phyloP scores from a whole-genome alignment of 2,329 filamentous ascomycete species.

The Passalora sequoiae region DNA sequence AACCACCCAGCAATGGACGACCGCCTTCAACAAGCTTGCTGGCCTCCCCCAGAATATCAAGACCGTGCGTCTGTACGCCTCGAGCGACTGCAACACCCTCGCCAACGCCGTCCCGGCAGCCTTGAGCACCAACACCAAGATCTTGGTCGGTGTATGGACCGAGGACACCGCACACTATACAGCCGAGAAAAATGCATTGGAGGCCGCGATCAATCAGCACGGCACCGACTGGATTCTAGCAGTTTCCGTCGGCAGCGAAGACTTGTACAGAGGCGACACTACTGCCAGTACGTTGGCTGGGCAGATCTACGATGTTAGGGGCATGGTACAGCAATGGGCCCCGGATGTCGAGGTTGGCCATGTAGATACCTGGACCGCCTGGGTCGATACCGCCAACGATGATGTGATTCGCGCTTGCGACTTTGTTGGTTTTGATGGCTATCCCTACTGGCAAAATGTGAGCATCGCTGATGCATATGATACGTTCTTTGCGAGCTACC shows the following conservation, averaged over 20 bases:
- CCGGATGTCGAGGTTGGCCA: conserved; percentile 54
- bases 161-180: conserved; percentile 48
- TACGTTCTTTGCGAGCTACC: conserved; percentile 48
- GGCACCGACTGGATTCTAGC: conserved; percentile 58
- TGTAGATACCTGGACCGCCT: conserved; percentile 53
- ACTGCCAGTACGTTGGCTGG: conserved; percentile 38
- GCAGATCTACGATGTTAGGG: conserved; percentile 50
- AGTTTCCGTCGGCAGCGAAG: conserved; percentile 62
- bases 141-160: conserved; percentile 62
- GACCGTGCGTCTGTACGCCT: conserved; percentile 61
- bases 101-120: conserved; percentile 53
- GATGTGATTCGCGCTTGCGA: conserved; percentile 58
- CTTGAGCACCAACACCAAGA: conserved; percentile 53
- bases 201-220: conserved; percentile 51
- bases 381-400: conserved; percentile 55
- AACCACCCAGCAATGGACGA: conserved; percentile 34
- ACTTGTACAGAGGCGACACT: conserved; percentile 56
- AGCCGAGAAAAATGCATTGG: conserved; percentile 57
- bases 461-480: conserved; percentile 52
- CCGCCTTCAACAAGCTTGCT: conserved; percentile 37
- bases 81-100: conserved; percentile 50
- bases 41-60: conserved; percentile 51
- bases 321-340: conserved; percentile 47
- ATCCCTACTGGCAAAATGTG: conserved; percentile 60
- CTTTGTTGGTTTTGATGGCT: conserved; percentile 61